A percentile compares a stretch with the other conserved stretches of the same genome.
These are phyloP conservation scores for Gamarada debralockiae DNA, from an alignment of 495 filamentous ascomycete species.

Conservation along the genomic window DNA sequence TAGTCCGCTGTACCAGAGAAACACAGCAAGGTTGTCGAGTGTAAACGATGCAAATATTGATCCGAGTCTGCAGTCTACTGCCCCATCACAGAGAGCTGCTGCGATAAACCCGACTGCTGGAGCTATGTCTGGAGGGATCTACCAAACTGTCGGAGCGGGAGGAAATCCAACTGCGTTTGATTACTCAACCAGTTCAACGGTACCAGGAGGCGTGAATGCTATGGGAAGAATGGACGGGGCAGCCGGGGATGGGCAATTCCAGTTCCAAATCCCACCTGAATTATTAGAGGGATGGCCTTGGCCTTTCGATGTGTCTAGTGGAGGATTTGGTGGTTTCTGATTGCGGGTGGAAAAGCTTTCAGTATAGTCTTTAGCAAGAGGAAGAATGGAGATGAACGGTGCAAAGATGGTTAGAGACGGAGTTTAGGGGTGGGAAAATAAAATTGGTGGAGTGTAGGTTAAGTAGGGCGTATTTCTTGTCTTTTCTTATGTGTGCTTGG, in stretches of 20 bases:
- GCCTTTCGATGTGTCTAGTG: conserved; percentile 12
- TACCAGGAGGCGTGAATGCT: neutral
- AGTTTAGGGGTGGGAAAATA: too few relatives aligned
- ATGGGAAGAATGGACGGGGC: neutral
- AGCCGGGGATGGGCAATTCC: conserved; percentile 1
- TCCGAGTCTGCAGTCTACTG: neutral
- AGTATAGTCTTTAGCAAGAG: too few relatives aligned
- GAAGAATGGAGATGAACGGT: too few relatives aligned
- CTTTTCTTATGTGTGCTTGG: too few relatives aligned
- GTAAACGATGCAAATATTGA: conserved; percentile 1
- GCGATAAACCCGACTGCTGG: neutral
- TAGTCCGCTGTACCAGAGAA: neutral
- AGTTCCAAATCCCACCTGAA: conserved; percentile 10
- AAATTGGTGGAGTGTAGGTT: too few relatives aligned
- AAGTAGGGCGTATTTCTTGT: too few relatives aligned
- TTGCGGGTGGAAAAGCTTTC: neutral
- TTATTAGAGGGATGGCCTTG: conserved; percentile 9
- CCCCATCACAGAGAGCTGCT: neutral
- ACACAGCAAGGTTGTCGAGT: too few relatives aligned
- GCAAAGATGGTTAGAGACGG: too few relatives aligned
- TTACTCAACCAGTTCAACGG: neutral
- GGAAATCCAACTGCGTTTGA: neutral
- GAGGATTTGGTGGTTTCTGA: conserved; percentile 8
- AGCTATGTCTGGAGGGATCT: too few relatives aligned
- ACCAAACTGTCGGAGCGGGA: too few relatives aligned